Percentiles rank a stretch among this genome's conserved stretches.
Evolutionary conservation across 192 early-diverging fungal species (phyloP).

Genomic region (Coemansia sp.): DNA sequence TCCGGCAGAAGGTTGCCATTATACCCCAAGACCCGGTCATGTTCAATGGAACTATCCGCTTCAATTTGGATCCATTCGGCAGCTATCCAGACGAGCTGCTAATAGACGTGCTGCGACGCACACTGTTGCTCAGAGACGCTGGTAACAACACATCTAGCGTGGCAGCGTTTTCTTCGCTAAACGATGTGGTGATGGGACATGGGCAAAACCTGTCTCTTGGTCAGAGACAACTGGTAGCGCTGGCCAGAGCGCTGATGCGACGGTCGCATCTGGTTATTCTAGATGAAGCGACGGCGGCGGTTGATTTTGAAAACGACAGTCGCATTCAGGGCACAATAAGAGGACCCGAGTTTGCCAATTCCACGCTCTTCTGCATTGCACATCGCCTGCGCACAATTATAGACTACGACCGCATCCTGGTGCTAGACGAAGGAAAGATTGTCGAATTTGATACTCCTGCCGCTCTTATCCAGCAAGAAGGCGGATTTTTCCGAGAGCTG

Average conservation of each 20-base stretch:
- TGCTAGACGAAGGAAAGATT: slow-evolving; percentile 72
- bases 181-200: slow-evolving; percentile 55
- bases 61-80: slow-evolving; percentile 84
- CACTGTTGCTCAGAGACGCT: slow-evolving; percentile 15
- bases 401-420: slow-evolving; percentile 81
- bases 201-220: slow-evolving; percentile 78
- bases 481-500: slow-evolving; percentile 68
- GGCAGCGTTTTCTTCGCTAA: slow-evolving; percentile 12
- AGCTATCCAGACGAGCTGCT: slow-evolving; percentile 58
- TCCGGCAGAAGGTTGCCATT: slow-evolving; percentile 71
- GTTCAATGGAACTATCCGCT: slow-evolving; percentile 71
- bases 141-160: background rate
- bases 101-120: slow-evolving; percentile 23
- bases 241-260: slow-evolving; percentile 73
- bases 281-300: slow-evolving; percentile 85
- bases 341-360: slow-evolving; percentile 58
- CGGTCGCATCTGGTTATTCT: slow-evolving; percentile 67
- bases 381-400: slow-evolving; percentile 83
- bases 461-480: slow-evolving; percentile 56
- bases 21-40: slow-evolving; percentile 86
- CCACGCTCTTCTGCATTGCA: slow-evolving; percentile 81
- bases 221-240: slow-evolving; percentile 70
- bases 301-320: slow-evolving; percentile 82
- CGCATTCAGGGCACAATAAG: slow-evolving; percentile 84
- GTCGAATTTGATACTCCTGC: slow-evolving; percentile 79